Percentiles rank a stretch among this genome's conserved stretches.
These are phyloP conservation scores for Neurospora africana DNA, from an alignment of 495 filamentous ascomycete genomes.

Conservation along the genomic window DNA sequence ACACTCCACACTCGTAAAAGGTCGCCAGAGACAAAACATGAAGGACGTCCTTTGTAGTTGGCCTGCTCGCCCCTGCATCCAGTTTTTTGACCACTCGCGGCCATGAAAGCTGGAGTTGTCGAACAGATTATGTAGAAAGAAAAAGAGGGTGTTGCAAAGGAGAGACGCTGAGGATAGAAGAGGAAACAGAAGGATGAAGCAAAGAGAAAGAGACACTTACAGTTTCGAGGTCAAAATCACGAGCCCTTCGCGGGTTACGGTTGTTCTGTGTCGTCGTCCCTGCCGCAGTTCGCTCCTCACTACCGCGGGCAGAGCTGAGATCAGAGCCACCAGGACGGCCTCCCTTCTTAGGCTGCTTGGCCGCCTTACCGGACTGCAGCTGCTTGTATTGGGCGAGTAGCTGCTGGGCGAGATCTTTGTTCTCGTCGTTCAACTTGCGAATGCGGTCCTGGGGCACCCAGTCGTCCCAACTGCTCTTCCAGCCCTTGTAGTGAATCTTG, in stretches of 20 bases:
- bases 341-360: constrained; percentile 43
- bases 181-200: constrained; percentile 4
- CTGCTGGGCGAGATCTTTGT: constrained; percentile 69
- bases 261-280: constrained; percentile 46
- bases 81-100: neutral
- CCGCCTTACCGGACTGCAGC: constrained; percentile 31
- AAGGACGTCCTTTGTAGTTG: neutral
- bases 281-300: constrained; percentile 69
- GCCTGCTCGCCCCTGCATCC: neutral
- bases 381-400: constrained; percentile 46
- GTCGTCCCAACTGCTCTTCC: constrained; percentile 99
- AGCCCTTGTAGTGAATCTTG: constrained; percentile 95
- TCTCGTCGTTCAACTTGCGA: constrained; percentile 88
- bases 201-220: constrained; percentile 42
- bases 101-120: neutral
- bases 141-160: neutral
- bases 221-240: constrained; percentile 77
- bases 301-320: constrained; percentile 67
- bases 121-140: neutral
- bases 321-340: constrained; percentile 59
- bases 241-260: constrained; percentile 54
- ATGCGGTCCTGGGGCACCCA: constrained; percentile 94
- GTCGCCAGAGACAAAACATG: neutral
- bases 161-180: neutral
- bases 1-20: neutral